Base-by-base conservation (phyloP, 495 filamentous ascomycete species). In the Astrocystis sublimbata region DNA sequence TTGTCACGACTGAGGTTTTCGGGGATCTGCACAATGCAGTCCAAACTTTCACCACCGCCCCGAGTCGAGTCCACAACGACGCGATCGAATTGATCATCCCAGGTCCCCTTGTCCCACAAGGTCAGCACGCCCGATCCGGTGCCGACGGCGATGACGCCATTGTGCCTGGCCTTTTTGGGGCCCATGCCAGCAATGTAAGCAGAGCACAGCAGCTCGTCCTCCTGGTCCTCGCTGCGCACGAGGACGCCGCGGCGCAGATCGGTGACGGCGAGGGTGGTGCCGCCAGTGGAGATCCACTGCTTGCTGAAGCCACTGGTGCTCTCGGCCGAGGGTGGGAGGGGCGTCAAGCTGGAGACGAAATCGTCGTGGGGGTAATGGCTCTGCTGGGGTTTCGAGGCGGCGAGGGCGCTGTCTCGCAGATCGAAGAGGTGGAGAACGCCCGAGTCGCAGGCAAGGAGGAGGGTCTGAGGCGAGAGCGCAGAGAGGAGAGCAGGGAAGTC, bases 1-100 rank as follows among this genome's bases (percentile, higher is more conserved):
- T 89, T 91, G 19, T 83, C 85, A 35, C 83, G 81, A 15, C 83
- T 84, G 3, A 92, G 71, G 45, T 81, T 82, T 19, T 88, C 85
- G 0, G 91, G 89, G 9, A 89, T 77, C 19, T 85, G 75, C 2
- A 86, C 78, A 67, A 96, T 75, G 19, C 84, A 80, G 71, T 96
- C 92, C 38, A 96, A 70, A 43, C 86, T 86, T 64, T 93, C 91
- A 40, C 68, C 79, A 17, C 80, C 79, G 24, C 81, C 81, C 31
- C 83, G 87, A 17, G 77, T 83, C 19, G 79, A 74, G 55, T 87
- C 82, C 8, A 97, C 82, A 49, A 89, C 83, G 61, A 98, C 87
- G 4, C 92, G 84, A 72, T 96, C 92, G 63, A 94, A 90, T 72
- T 96, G 92, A 74, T 96, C 93, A 67, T 96, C 92, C 93, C 94